phyloP scores from a whole-genome alignment of 768 basidiomycete genomes.

The Paxillus rubicundulus region DNA sequence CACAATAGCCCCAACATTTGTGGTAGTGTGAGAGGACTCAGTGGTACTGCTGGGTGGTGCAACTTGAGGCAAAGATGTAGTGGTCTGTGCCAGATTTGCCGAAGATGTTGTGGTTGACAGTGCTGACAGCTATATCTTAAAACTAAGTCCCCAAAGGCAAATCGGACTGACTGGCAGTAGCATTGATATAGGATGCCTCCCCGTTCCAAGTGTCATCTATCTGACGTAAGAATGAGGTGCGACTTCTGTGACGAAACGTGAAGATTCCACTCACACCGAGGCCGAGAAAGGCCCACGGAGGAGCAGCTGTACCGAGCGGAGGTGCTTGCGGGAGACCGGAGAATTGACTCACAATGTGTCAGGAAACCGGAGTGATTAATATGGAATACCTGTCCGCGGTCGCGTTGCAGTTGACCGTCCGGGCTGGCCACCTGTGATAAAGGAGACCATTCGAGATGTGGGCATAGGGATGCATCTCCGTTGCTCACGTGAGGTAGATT shows the following conservation, averaged over 20 bases:
- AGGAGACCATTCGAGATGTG: background rate
- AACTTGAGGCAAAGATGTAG: background rate
- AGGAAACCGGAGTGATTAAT: background rate
- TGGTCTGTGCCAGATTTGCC: background rate
- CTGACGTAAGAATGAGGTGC: background rate
- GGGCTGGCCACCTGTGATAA: constrained; percentile 1
- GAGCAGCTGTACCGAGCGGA: constrained; percentile 21
- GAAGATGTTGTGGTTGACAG: background rate
- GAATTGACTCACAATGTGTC: background rate
- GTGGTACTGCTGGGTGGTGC: background rate
- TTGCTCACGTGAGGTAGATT: constrained; percentile 14
- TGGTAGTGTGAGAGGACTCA: background rate
- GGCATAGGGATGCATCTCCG: background rate
- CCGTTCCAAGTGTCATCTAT: background rate
- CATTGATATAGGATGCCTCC: background rate
- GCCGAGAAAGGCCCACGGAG: constrained; percentile 28
- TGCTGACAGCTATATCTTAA: background rate
- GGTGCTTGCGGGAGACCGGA: constrained; percentile 20
- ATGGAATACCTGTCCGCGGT: background rate
- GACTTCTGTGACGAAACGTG: background rate
- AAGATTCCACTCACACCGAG: background rate
- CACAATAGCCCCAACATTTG: constrained; percentile 14
- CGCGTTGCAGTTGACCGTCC: constrained; percentile 2
- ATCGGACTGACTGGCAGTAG: background rate
- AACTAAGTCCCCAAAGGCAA: background rate